Evolutionary conservation across 176 grass and related monocot species (phyloP), one percentile per base, ranked within the genome.

Genomic region (Avena sativa): DNA sequence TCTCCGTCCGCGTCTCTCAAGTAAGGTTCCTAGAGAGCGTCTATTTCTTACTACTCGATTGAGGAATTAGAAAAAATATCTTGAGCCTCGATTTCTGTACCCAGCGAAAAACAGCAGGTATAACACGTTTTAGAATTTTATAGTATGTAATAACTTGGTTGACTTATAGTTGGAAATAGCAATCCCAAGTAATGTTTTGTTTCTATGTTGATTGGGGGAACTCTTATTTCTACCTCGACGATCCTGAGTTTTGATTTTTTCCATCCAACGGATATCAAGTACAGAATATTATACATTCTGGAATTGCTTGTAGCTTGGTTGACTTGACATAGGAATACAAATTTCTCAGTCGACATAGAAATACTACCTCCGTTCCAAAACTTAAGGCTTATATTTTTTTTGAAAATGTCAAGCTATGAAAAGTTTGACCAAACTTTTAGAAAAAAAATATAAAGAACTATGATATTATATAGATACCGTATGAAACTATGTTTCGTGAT

Each of bases 1-100:
- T 94, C 96, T 87, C 92, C 96, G 61, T 91, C 96, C 82, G 91
- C 92, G 19, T 98, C 90, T 88, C 96, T 98, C 85, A 98, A 95
- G 96, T 98, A 94, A 95, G 81, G 74, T 80, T 75, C 50, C 15
- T 50, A 26, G 6, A n/a, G 6, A 16, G 3, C 26, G 46, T 46
- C 38, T 74, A 16, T 51, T 74, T 26, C 12, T 30, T 30, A 30
- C 9, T 50, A 28, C 13, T 26, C 7, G 0, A 75, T 16, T 17
- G 12, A 50, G 13, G 26, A 74, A 26, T 15, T 30, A 30, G 28
- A 30, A 30, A 30, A 30, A 53, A 0, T 9, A 53, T 51, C 6
- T 16, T 52, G 73, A 30, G 4, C 1, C 1, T 9, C 49, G 6
- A 13, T 75, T 51, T 3, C 28, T 75, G 2, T 50, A 26, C 50